phyloP scores from a whole-genome alignment of 2,329 filamentous ascomycete species.

The Calonectria honghensis region DNA sequence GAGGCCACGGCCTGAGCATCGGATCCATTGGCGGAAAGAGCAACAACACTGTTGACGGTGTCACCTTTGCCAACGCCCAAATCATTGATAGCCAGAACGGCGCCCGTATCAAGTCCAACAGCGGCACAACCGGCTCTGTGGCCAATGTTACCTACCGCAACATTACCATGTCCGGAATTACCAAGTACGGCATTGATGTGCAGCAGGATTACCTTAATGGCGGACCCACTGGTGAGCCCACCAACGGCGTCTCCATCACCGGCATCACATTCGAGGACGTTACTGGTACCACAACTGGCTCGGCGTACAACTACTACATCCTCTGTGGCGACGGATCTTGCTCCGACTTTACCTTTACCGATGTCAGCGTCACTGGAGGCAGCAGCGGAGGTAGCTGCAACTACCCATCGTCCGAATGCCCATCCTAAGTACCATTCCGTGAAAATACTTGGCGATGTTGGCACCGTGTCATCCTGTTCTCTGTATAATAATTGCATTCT shows the following conservation, averaged over 20 bases:
- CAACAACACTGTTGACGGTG: constrained; percentile 70
- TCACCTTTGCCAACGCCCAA: constrained; percentile 67
- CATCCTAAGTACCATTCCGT: constrained; percentile 60
- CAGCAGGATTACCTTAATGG: constrained; percentile 67
- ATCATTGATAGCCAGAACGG: constrained; percentile 71
- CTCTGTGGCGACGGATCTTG: constrained; percentile 67
- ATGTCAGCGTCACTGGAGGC: constrained; percentile 69
- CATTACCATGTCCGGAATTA: constrained; percentile 62
- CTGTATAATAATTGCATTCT: background rate
- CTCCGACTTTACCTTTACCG: constrained; percentile 70
- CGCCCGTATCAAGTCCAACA: constrained; percentile 68
- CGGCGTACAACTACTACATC: constrained; percentile 68
- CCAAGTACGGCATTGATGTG: constrained; percentile 60
- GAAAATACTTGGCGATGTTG: background rate
- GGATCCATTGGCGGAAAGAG: constrained; percentile 66
- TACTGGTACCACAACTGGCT: constrained; percentile 55
- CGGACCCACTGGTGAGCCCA: constrained; percentile 62
- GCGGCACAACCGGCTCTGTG: constrained; percentile 64
- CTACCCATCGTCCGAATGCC: constrained; percentile 40
- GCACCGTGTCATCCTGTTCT: background rate
- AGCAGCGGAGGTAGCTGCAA: constrained; percentile 43
- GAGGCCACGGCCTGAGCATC: constrained; percentile 63
- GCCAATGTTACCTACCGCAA: constrained; percentile 63
- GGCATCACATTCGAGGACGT: constrained; percentile 65
- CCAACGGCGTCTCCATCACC: constrained; percentile 68